Conservation (phyloP, 2,329 filamentous ascomycete genomes). For the Hymenotorrendiella dingleyae region DNA sequence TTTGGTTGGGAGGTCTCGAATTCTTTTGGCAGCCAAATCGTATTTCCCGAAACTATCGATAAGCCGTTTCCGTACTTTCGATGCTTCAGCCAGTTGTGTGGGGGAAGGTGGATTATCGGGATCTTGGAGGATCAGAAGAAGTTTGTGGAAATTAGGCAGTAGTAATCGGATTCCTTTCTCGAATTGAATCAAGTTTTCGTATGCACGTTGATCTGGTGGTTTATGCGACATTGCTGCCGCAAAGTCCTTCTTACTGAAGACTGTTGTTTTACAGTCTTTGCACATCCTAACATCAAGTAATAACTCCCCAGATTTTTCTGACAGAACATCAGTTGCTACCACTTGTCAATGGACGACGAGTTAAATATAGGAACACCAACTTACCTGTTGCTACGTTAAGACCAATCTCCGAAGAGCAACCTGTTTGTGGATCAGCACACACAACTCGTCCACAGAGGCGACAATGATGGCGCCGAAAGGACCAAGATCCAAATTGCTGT, state of each 20-base stretch:
- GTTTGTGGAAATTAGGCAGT: conserved; percentile 63
- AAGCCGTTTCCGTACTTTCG: conserved; percentile 63
- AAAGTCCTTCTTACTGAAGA: conserved; percentile 66
- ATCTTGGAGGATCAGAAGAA: conserved; percentile 59
- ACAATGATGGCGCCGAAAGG: conserved; percentile 90
- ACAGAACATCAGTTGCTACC: conserved; percentile 32
- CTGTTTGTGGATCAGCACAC: conserved; percentile 79
- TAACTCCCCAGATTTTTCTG: conserved; percentile 49
- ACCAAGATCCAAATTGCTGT: conserved; percentile 90
- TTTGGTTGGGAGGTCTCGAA: conserved; percentile 60
- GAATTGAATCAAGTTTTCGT: conserved; percentile 64
- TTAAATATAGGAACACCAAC: conserved; percentile 25
- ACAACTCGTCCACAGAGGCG: conserved; percentile 89
- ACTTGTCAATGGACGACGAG: conserved; percentile 23
- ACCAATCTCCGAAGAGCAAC: conserved; percentile 77
- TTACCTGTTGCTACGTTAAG: conserved; percentile 66
- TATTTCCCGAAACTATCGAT: conserved; percentile 70
- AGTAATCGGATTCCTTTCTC: conserved; percentile 64
- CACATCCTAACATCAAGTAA: conserved; percentile 86
- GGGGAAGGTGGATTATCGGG: conserved; percentile 44
- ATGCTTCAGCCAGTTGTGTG: conserved; percentile 58
- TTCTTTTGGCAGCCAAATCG: conserved; percentile 60
- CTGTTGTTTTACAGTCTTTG: conserved; percentile 71
- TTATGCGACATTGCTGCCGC: conserved; percentile 49
- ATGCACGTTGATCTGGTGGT: conserved; percentile 57